Evolutionary conservation across 352 stramenopile genomes (phyloP), one percentile per base, ranked within the genome.

Genomic region (Aphanomyces euteiches): DNA sequence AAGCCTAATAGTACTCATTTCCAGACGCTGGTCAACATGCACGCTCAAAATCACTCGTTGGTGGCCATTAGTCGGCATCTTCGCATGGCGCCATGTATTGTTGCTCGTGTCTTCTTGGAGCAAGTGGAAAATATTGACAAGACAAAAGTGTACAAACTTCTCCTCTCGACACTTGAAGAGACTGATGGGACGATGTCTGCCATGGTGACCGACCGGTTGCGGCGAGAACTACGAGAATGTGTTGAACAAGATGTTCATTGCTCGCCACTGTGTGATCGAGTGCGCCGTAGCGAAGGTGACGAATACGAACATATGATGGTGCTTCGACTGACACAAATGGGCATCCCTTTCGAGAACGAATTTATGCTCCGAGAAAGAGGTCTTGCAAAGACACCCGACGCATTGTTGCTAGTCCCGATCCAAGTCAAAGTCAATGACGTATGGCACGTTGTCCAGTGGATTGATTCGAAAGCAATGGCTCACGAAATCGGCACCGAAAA

Each of bases 381-480:
- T 0, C 64, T 93, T 37, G 88, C 87, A 63, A 96, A 96, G 79
- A 96, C 89, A 4, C 88, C 88, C 1, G 89, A 96, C 63, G 87
- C 93, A 43, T 76, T 84, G 7, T 72, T 96, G 17, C 70, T 93
- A 43, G 64, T 94, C 15, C 88, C 89, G 5, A 90, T 96, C 39
- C 87, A 80, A 3, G 82, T 96, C n/a, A 73, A 78, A n/a, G 80
- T 89, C 58, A 36, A 74, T 10, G 57, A 87, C 7, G 70, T 78
- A 38, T 72, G 80, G 41, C 76, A 81, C 37, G 73, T 95, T 34
- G 83, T 96, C n/a, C 85, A 92, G 68, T 96, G 89, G 89, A 95
- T 96, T 64, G 89, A 96, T 72, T 94, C 84, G 74, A 96, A 96
- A 60, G 89, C 88, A 38, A 96, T 96, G 88, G 90, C 84, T 2